These are phyloP conservation scores for Lavandula angustifolia DNA, from an alignment of 257 asterid species.

Conservation along the genomic window DNA sequence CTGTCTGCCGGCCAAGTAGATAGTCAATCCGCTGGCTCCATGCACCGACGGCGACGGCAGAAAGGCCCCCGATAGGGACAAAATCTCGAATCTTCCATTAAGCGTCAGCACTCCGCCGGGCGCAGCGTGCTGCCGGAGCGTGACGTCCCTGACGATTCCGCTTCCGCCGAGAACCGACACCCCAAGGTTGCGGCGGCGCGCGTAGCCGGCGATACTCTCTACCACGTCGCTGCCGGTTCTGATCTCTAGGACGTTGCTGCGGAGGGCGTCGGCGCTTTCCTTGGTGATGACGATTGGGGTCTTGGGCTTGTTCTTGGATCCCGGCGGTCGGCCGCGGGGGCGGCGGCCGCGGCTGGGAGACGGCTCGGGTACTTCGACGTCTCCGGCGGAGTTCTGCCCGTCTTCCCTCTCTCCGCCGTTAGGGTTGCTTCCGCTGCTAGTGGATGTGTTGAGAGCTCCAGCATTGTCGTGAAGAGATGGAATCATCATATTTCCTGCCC, in stretches of 20 bases:
- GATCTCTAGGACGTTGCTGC: constrained; percentile 74
- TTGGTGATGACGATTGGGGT: constrained; percentile 69
- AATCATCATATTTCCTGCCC: constrained; percentile 61
- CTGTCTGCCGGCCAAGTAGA: constrained; percentile 76
- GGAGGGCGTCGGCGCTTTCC: constrained; percentile 75
- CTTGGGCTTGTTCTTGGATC: constrained; percentile 69
- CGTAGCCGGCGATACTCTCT: constrained; percentile 59
- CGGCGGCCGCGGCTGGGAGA: constrained; percentile 51
- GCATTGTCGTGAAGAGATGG: constrained; percentile 44
- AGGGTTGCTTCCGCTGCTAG: constrained; percentile 52
- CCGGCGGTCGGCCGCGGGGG: constrained; percentile 73
- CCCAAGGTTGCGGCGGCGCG: constrained; percentile 63
- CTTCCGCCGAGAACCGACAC: constrained; percentile 74
- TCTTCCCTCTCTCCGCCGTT: constrained; percentile 42
- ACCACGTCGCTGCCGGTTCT: constrained; percentile 55
- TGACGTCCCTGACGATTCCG: constrained; percentile 62
- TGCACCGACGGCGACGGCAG: constrained; percentile 68
- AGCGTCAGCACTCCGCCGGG: constrained; percentile 58
- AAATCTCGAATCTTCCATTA: constrained; percentile 68
- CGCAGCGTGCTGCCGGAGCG: constrained; percentile 58
- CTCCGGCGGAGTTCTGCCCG: constrained; percentile 45
- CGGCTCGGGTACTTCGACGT: constrained; percentile 51
- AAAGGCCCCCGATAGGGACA: constrained; percentile 71
- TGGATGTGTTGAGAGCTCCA: constrained; percentile 33
- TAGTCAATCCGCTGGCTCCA: constrained; percentile 58